Percentiles rank a stretch among this genome's conserved stretches.
Conservation (phyloP, 768 basidiomycete genomes). For the Paxillus rubicundulus region DNA sequence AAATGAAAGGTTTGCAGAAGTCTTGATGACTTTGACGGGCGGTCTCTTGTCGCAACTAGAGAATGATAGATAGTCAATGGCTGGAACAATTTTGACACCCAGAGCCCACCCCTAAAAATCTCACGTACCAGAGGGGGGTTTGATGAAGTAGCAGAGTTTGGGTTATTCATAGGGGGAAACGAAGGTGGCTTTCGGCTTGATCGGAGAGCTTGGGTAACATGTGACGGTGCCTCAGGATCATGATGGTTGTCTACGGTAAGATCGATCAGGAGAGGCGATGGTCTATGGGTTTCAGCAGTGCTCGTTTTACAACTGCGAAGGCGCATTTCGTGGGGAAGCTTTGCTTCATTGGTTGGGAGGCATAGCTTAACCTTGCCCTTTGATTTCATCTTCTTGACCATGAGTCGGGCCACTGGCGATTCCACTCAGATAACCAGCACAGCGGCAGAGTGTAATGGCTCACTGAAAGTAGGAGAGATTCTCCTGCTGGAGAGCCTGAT, state of each 20-base stretch:
- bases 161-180: not conserved
- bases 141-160: not conserved
- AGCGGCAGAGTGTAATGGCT: not conserved
- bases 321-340: constrained; percentile 15
- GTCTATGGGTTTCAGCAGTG: not conserved
- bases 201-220: not conserved
- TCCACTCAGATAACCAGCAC: constrained; percentile 4
- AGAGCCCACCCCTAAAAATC: not conserved
- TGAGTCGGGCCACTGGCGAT: constrained; percentile 23
- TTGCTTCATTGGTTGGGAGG: constrained; percentile 16
- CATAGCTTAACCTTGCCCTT: constrained; percentile 25
- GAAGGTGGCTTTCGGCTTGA: not conserved
- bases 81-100: not conserved
- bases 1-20: not conserved
- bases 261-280: constrained; percentile 17
- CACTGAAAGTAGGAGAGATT: constrained; percentile 23
- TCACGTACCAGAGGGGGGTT: constrained; percentile 11
- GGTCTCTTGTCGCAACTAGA: constrained; percentile 8
- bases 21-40: not conserved
- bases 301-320: constrained; percentile 11
- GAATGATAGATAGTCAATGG: constrained; percentile 1
- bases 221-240: constrained; percentile 2
- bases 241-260: constrained; percentile 14
- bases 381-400: constrained; percentile 27
- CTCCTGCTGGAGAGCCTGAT: constrained; percentile 14